These are phyloP conservation scores for Colletotrichum camelliae DNA, from an alignment of 2,329 filamentous ascomycete genomes.

Conservation along the genomic window DNA sequence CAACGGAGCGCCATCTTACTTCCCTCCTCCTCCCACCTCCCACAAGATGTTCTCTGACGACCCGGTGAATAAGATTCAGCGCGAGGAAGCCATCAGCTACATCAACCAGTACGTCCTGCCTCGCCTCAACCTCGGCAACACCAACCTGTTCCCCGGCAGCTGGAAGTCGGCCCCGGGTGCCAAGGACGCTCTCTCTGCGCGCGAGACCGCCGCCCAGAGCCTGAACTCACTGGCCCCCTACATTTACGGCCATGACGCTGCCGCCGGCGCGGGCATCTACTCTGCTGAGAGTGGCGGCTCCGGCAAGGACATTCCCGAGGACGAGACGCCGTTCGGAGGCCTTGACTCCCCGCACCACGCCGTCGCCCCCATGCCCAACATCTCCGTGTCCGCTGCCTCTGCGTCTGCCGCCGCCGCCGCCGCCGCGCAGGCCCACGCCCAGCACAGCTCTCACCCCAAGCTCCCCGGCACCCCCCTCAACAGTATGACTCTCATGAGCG, in stretches of 20 bases:
- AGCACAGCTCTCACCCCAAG: slow-evolving; percentile 9
- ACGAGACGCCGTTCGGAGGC: slow-evolving; percentile 25
- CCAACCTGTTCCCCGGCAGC: slow-evolving; percentile 42
- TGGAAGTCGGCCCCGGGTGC: slow-evolving; percentile 37
- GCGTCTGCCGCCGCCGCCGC: neutral
- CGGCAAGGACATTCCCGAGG: slow-evolving; percentile 23
- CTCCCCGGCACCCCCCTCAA: slow-evolving; percentile 37
- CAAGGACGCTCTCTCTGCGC: slow-evolving; percentile 41
- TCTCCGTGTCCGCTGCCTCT: neutral
- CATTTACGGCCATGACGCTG: slow-evolving; percentile 56
- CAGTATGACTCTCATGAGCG: slow-evolving; percentile 61
- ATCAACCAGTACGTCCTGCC: slow-evolving; percentile 74
- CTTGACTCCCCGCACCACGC: slow-evolving; percentile 18
- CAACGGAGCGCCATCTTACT: slow-evolving; percentile 67
- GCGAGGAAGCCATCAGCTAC: slow-evolving; percentile 70
- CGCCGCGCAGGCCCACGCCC: slow-evolving; percentile 1
- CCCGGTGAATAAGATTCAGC: slow-evolving; percentile 68
- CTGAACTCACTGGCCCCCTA: slow-evolving; percentile 62
- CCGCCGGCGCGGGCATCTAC: slow-evolving; percentile 50
- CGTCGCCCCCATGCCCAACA: neutral
- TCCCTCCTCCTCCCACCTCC: slow-evolving; percentile 53
- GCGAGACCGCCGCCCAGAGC: slow-evolving; percentile 53
- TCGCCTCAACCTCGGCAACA: slow-evolving; percentile 58
- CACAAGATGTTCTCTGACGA: slow-evolving; percentile 51
- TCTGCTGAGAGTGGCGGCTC: slow-evolving; percentile 22